Percentiles rank a stretch among this genome's conserved stretches.
Conservation (phyloP, 345 rosid genomes). For the Abelmoschus esculentus region DNA sequence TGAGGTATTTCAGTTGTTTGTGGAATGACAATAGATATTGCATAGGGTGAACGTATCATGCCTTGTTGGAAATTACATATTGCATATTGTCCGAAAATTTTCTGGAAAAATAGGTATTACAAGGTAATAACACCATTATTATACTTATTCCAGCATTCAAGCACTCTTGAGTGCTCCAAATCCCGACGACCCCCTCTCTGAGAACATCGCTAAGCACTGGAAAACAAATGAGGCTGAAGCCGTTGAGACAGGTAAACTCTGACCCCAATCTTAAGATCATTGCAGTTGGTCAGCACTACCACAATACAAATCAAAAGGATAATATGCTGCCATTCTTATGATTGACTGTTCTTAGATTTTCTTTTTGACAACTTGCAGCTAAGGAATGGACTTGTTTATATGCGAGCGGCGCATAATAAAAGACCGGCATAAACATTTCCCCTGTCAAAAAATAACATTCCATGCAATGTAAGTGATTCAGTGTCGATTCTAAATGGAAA, state of each 20-base stretch:
- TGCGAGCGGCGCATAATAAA: conserved; percentile 68
- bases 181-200: conserved; percentile 97
- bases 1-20: conserved; percentile 48
- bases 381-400: conserved; percentile 97
- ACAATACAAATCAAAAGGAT: background rate
- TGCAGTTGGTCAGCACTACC: background rate
- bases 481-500: conserved; percentile 29
- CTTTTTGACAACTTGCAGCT: conserved; percentile 39
- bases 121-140: background rate
- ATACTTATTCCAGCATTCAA: conserved; percentile 53
- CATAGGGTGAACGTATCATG: background rate
- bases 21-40: conserved; percentile 1
- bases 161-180: conserved; percentile 97
- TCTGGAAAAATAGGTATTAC: background rate
- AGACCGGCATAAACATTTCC: conserved; percentile 11
- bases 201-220: conserved; percentile 99
- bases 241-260: conserved; percentile 76
- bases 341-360: background rate
- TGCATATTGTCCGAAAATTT: background rate
- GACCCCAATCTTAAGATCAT: background rate
- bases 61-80: background rate
- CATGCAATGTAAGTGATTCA: conserved; percentile 30
- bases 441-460: conserved; percentile 20
- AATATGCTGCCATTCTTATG: background rate
- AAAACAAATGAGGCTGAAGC: conserved; percentile 94